Conservation (phyloP, 1,139 yeast genomes). For the Suhomyces bribrorum region DNA sequence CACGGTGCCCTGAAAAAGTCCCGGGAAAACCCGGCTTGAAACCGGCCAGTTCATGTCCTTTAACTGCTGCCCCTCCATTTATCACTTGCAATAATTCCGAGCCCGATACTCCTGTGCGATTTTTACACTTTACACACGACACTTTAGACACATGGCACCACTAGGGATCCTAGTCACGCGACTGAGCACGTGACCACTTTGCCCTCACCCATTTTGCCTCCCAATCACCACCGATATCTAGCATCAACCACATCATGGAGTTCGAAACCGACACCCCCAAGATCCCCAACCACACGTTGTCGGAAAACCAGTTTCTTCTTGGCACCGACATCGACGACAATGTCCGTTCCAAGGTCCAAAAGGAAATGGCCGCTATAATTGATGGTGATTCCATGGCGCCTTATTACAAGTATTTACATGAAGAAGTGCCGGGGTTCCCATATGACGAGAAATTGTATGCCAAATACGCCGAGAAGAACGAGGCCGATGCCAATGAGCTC, state of each 20-base stretch:
- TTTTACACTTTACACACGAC: too few species aligned
- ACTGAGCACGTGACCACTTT: neutral
- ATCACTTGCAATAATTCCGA: too few species aligned
- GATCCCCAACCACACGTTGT: slow-evolving; percentile 78
- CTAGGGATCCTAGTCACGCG: too few species aligned
- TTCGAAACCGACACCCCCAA: slow-evolving; percentile 52
- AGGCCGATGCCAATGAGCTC: slow-evolving; percentile 54
- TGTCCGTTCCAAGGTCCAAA: slow-evolving; percentile 35
- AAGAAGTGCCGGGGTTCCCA: slow-evolving; percentile 46
- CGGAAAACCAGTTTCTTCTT: slow-evolving; percentile 74
- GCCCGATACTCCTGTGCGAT: too few species aligned
- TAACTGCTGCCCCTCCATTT: too few species aligned
- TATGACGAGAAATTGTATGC: slow-evolving; percentile 65
- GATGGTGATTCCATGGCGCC: slow-evolving; percentile 72
- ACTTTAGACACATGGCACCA: too few species aligned
- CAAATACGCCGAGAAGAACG: slow-evolving; percentile 54
- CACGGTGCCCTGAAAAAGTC: too few species aligned
- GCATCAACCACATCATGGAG: slow-evolving; percentile 26
- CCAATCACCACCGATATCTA: neutral
- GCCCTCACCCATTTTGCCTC: slow-evolving; percentile 6
- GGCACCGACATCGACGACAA: slow-evolving; percentile 28
- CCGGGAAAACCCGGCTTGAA: too few species aligned
- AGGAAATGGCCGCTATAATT: slow-evolving; percentile 55
- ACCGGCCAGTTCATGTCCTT: too few species aligned
- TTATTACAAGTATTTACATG: slow-evolving; percentile 70